Base-by-base conservation (phyloP, 345 rosid species). In the Gossypium longicalyx region DNA sequence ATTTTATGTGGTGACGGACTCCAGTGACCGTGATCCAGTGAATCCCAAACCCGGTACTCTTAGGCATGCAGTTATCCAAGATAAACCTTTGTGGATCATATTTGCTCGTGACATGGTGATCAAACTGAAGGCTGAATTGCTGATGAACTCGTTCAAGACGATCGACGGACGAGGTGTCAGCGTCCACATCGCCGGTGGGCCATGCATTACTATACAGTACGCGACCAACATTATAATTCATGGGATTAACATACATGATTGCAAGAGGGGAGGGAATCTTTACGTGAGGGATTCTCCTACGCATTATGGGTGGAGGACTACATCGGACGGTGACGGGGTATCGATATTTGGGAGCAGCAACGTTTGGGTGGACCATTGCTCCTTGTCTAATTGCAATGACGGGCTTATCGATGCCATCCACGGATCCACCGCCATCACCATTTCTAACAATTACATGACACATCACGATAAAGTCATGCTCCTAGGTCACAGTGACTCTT, bases 61-160 rank as follows among this genome's bases (percentile, higher is more conserved):
- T 25, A 76, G 92, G 77, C 61, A 88, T 67, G 92, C 87, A 0
- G 92, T 86, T 45, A 88, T 86, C 72, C 92, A 82, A 9, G 78
- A 83, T 2, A 83, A 85, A 59, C 92, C 92, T 2, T 76, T 88
- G 0, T 88, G 92, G 92, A 88, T 88, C 85, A 80, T 83, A 9
- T 88, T 88, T 17, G 78, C 71, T 2, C 83, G 89, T 60, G 92
- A 88, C 83, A 88, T 88, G 92, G 86, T 84, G 70, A 88, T 88
- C 52, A 80, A 20, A 3, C 73, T 88, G 6, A 88, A 88, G 74
- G 82, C 85, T 70, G 92, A 88, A 83, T 74, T 88, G 51, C 23
- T 88, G 8, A 81, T 88, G 90, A 88, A 86, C 84, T 88, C 90
- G 2, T 86, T 88, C 80, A 88, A 88, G 77, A 88, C 92, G 15